Evolutionary conservation across 2,329 filamentous ascomycete genomes (phyloP).

Genomic region (Colletotrichum liriopes): DNA sequence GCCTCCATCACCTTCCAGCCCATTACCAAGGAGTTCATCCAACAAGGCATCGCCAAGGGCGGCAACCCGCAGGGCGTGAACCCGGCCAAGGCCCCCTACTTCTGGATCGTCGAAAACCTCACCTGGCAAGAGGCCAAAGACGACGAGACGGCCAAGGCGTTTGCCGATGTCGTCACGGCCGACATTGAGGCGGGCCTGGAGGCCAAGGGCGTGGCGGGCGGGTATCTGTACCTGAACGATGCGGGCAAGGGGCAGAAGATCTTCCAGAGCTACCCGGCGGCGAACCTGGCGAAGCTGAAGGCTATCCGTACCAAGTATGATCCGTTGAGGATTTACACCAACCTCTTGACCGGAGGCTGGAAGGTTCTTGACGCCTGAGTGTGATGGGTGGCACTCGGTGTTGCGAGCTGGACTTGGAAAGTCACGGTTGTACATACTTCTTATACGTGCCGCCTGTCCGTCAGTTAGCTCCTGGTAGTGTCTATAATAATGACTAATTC

Average conservation of each 20-base stretch:
- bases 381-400: neutral
- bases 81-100: constrained; percentile 38
- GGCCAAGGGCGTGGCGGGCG: constrained; percentile 31
- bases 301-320: constrained; percentile 40
- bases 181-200: constrained; percentile 29
- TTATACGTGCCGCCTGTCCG: neutral
- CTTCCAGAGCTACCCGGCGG: constrained; percentile 42
- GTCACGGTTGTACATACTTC: neutral
- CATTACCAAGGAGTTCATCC: constrained; percentile 40
- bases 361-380: constrained; percentile 35
- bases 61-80: constrained; percentile 44
- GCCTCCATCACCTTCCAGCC: constrained; percentile 44
- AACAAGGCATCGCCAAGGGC: constrained; percentile 31
- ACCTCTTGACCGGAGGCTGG: constrained; percentile 39
- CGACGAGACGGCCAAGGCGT: constrained; percentile 17
- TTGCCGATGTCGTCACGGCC: constrained; percentile 23
- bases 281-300: constrained; percentile 33
- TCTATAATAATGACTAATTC: neutral
- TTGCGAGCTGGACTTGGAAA: neutral
- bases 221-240: constrained; percentile 59
- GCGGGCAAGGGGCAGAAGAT: constrained; percentile 57
- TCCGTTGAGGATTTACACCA: constrained; percentile 29
- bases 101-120: constrained; percentile 44
- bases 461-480: neutral
- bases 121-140: constrained; percentile 38